Evolutionary conservation across 441 rosid genomes (phyloP).

Genomic region (Gossypium trilobum): DNA sequence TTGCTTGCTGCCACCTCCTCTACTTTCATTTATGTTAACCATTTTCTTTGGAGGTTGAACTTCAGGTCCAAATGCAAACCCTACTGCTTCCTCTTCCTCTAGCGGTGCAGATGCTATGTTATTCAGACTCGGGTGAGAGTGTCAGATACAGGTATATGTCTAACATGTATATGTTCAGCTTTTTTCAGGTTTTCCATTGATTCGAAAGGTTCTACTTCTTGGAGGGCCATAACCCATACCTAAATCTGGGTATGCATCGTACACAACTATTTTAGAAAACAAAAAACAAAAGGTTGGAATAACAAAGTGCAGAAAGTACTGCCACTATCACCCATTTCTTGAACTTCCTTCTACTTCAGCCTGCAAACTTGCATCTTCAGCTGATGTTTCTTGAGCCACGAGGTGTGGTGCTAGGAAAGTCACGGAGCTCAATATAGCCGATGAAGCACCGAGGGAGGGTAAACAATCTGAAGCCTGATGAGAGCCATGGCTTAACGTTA

Average conservation of each 20-base stretch:
- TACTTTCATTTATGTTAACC: slow-evolving; percentile 44
- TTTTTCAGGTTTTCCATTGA: too few relatives aligned
- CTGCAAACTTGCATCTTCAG: slow-evolving; percentile 3
- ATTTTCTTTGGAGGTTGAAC: slow-evolving; percentile 31
- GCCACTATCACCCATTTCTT: not conserved
- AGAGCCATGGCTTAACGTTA: slow-evolving; percentile 21
- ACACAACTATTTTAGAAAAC: too few relatives aligned
- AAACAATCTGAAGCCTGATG: not conserved
- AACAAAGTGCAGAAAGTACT: not conserved
- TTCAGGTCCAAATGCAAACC: slow-evolving; percentile 7
- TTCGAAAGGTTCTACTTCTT: too few relatives aligned
- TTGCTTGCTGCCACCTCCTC: slow-evolving; percentile 25
- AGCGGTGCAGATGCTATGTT: not conserved
- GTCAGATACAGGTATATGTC: not conserved
- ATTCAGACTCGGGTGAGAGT: not conserved
- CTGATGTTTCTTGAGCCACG: not conserved
- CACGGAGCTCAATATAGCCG: not conserved
- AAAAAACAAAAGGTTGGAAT: not conserved
- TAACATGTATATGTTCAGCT: not conserved
- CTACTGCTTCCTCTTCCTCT: not conserved
- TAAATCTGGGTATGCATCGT: too few relatives aligned
- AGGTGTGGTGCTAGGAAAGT: not conserved
- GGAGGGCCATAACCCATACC: too few relatives aligned
- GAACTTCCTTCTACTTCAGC: not conserved
- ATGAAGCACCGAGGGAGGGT: not conserved